Base-by-base conservation (phyloP, 208 protist species). In the Acanthamoeba royreba region DNA sequence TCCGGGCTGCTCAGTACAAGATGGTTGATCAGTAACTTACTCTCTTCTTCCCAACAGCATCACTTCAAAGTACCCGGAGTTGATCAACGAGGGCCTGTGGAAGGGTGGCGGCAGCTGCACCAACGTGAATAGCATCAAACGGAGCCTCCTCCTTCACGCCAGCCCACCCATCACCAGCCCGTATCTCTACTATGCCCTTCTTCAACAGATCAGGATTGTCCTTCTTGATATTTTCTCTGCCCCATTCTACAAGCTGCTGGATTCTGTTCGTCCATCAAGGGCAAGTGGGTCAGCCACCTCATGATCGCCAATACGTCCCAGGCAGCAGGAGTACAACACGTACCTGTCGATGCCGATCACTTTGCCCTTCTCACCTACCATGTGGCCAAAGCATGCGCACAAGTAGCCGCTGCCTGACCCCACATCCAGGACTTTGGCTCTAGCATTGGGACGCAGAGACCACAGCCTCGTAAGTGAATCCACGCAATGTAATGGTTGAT, bases 121-220 rank as follows among this genome's bases (percentile, higher is more conserved):
- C 96, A 22, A 97, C 96, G 86, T 97, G 96, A 8, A 97, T 97
- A 13, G 40, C 52, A 72, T 97, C 96, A 43, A 96, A 97, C 42
- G 95, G 95, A 17, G 55, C 95, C 19, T 93, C 28, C 15, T 66
- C 45, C 28, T 33, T 0, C 22, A 74, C 46, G 47, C 96, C 96
- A 35, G 69, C 33, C 19, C 92, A 93, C 28, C 96, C 96, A 47
- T 97, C 95, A 13, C 86, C 96, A 25, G 33, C 8, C 15, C 58
- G 2, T 25, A 92, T n/a, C 55, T 77, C 53, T 15, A 93, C 94
- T 13, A 89, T 35, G 19, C 28, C 49, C 13, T 43, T 46, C 22
- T 97, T 87, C 49, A 97, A 47, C 11, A 95, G 40, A 17, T 96
- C 13, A 40, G 81, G 13, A 33, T 93, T 46, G 19, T 93, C 47